Evolutionary conservation across 1,284 basidiomycete genomes (phyloP).

Genomic region (Sanghuangporus weigelae): DNA sequence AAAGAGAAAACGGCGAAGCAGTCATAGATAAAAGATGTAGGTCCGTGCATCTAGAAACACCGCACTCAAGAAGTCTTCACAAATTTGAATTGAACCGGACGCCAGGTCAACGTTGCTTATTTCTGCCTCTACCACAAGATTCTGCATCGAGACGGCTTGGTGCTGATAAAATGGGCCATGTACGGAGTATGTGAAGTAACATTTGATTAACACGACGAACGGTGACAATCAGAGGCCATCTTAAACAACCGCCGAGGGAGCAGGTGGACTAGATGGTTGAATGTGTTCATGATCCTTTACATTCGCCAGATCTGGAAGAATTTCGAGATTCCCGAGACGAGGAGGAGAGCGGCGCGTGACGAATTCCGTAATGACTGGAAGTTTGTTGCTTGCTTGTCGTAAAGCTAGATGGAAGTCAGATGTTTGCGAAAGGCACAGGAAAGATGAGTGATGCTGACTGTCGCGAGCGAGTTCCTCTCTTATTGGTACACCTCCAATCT

Average conservation of each 20-base stretch:
- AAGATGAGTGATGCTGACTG: slow-evolving; percentile 44
- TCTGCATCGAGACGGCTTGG: no score
- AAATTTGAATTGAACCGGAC: no score
- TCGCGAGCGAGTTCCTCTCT: slow-evolving; percentile 92
- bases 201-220: no score
- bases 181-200: no score
- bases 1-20: no score
- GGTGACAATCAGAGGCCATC: not conserved
- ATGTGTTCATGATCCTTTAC: not conserved
- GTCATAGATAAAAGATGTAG: no score
- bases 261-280: not conserved
- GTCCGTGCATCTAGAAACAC: no score
- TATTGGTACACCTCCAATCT: slow-evolving; percentile 88
- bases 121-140: no score
- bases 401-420: slow-evolving; percentile 52
- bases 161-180: no score
- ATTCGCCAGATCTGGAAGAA: slow-evolving; percentile 34
- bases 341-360: slow-evolving; percentile 69
- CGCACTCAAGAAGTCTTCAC: no score
- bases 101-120: no score
- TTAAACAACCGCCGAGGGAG: not conserved
- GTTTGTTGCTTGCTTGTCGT: slow-evolving; percentile 83
- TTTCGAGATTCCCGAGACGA: slow-evolving; percentile 69
- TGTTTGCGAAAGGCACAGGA: not conserved
- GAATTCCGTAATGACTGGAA: slow-evolving; percentile 90